Evolutionary conservation across 768 basidiomycete species (phyloP).

Genomic region (Favolaschia claudopus): DNA sequence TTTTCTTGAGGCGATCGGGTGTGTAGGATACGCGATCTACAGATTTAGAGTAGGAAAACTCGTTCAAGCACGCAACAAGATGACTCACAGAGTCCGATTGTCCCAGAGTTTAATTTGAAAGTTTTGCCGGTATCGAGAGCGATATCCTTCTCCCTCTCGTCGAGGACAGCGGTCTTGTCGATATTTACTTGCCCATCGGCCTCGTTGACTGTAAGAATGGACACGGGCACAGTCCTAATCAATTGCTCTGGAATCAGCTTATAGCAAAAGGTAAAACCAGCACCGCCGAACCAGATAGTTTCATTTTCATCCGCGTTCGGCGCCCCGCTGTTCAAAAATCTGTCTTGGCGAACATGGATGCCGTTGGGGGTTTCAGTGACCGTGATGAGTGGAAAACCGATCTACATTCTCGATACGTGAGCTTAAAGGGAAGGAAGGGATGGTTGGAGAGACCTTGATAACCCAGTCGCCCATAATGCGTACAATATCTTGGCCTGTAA

Average conservation of each 20-base stretch:
- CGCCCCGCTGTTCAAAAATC: conserved; percentile 88
- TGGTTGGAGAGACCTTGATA: conserved; percentile 58
- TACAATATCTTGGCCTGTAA: conserved; percentile 68
- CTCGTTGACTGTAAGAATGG: conserved; percentile 66
- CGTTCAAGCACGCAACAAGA: not conserved
- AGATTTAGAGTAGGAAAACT: conserved; percentile 4
- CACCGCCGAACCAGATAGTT: conserved; percentile 74
- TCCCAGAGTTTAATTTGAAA: conserved; percentile 92
- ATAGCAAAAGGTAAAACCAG: not conserved
- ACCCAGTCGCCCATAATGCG: conserved; percentile 93
- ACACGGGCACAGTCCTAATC: conserved; percentile 80
- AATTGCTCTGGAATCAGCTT: not conserved
- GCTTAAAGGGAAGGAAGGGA: conserved; percentile 30
- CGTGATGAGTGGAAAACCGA: conserved; percentile 89
- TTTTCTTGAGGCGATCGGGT: conserved; percentile 75
- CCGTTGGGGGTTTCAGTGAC: conserved; percentile 79
- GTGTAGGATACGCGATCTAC: conserved; percentile 88
- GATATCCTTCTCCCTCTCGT: conserved; percentile 70
- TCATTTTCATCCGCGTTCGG: conserved; percentile 83
- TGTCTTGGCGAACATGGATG: conserved; percentile 85
- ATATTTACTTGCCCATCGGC: conserved; percentile 64
- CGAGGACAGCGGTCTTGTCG: conserved; percentile 70
- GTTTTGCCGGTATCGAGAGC: conserved; percentile 75
- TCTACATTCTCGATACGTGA: conserved; percentile 1
- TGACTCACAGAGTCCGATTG: conserved; percentile 83